phyloP scores from a whole-genome alignment of 192 early-diverging fungal species.

The Linnemannia zychae region DNA sequence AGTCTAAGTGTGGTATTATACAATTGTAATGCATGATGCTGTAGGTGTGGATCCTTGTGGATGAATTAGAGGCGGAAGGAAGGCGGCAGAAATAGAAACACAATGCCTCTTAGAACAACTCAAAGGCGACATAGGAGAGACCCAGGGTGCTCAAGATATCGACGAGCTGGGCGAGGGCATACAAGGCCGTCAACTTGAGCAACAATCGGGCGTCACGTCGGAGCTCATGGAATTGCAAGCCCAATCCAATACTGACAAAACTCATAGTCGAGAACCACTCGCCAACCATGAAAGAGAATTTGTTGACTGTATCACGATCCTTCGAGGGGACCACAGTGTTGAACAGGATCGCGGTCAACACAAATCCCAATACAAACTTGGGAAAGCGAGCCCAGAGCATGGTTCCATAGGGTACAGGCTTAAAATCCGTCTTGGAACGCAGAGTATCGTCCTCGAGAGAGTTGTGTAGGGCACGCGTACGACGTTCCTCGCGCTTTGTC shows the following conservation, averaged over 20 bases:
- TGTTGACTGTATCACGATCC: conserved; percentile 51
- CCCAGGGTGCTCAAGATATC: conserved; percentile 61
- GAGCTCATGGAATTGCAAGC: conserved; percentile 64
- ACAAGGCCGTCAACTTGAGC: conserved; percentile 60
- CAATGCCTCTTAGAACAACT: conserved; percentile 26
- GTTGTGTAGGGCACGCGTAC: conserved; percentile 20
- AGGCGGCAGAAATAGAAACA: background rate
- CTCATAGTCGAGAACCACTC: conserved; percentile 68
- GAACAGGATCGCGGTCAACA: conserved; percentile 62
- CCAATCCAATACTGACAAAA: conserved; percentile 67
- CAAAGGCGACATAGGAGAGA: conserved; percentile 64
- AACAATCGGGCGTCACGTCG: conserved; percentile 56
- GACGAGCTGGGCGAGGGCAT: conserved; percentile 62
- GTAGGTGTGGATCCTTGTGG: background rate
- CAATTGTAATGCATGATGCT: background rate
- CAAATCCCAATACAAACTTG: conserved; percentile 66
- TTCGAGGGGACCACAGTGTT: conserved; percentile 58
- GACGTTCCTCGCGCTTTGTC: conserved; percentile 58
- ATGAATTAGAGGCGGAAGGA: background rate
- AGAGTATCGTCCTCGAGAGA: conserved; percentile 31
- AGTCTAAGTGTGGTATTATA: background rate
- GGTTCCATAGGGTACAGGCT: conserved; percentile 32
- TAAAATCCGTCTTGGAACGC: conserved; percentile 35
- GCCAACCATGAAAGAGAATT: conserved; percentile 64
- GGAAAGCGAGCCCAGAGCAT: conserved; percentile 66